Percentiles rank a stretch among this genome's conserved stretches.
Conservation (phyloP, 2,329 filamentous ascomycete genomes). For the Fusarium sp. region DNA sequence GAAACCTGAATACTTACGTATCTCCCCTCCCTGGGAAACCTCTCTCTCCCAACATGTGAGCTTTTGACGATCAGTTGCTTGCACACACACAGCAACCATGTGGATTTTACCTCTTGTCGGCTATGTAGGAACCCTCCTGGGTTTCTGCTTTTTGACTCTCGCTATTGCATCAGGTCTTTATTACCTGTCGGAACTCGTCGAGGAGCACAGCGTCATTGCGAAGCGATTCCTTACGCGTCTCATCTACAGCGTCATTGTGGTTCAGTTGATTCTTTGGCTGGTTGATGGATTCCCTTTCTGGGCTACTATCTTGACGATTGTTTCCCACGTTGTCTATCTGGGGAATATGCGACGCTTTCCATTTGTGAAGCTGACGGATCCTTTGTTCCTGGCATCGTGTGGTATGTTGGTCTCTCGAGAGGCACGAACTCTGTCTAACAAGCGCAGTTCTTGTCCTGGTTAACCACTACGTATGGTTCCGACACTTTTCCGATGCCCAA, state of each 20-base stretch:
- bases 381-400: constrained; percentile 86
- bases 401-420: constrained; percentile 60
- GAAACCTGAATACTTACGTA: constrained; percentile 25
- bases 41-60: constrained; percentile 43
- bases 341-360: constrained; percentile 83
- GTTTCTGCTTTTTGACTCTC: constrained; percentile 93
- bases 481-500: constrained; percentile 81
- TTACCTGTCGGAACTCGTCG: constrained; percentile 97
- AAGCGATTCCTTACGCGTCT: constrained; percentile 87
- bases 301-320: constrained; percentile 79
- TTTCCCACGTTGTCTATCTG: constrained; percentile 86
- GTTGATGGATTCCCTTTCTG: constrained; percentile 87
- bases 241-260: constrained; percentile 82
- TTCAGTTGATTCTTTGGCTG: constrained; percentile 80
- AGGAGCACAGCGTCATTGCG: constrained; percentile 94
- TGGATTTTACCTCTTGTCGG: constrained; percentile 95
- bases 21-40: constrained; percentile 6
- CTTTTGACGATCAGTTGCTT: constrained; percentile 18
- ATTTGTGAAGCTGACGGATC: constrained; percentile 87
- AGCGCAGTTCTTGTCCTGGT: constrained; percentile 78
- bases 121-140: constrained; percentile 86
- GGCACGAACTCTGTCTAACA: constrained; percentile 12
- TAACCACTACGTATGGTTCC: constrained; percentile 98
- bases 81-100: constrained; percentile 67
- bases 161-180: constrained; percentile 98